Evolutionary conservation across 179 eudicot species (phyloP), one percentile per base, ranked within the genome.

Genomic region (Beta lomatogona): DNA sequence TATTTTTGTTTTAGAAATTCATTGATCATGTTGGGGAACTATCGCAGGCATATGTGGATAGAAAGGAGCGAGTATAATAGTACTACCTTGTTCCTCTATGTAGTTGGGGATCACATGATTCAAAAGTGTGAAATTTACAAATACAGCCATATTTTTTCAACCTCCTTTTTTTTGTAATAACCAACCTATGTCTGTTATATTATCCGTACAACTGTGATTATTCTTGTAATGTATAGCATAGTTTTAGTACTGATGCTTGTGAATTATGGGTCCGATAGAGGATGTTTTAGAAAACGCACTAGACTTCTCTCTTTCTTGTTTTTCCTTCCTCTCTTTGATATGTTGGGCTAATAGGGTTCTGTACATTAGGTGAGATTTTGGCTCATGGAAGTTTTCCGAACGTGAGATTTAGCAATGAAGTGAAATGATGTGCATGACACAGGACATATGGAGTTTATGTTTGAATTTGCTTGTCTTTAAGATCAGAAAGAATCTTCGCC

Each of bases 31-130:
- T 94, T 22, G 99, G 99, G 75, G 99, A 96, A 64, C 86, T 96
- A 74, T 87, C 94, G 90, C 98, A 96, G 85, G 97, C 99, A 73
- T 96, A 90, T 89, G 97, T 96, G 71, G 99, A 96, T 81, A 91
- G 99, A 83, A 86, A 95, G 86, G 97, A 96, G 83, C 99, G 94
- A 97, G 99, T 95, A 90, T 46, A 63, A 63, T 41, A 48, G 9
- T 48, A 48, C 5, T 77, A 41, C 45, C 63, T 61, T 81, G 46
- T 63, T 64, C 46, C 21, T 65, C 16, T 22, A 19, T 50, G n/a
- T 19, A n/a, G 31, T 60, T 19, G 41, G 8, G 16, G 4, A 21
- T 58, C 53, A 58, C 16, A 2, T 73, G 58, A 22, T n/a, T 70
- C 21, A 25, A 11, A 14, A 71, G 9, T 6, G 52, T 5, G 52